phyloP scores from a whole-genome alignment of 2,329 filamentous ascomycete genomes.

The Aspergillus fructus region DNA sequence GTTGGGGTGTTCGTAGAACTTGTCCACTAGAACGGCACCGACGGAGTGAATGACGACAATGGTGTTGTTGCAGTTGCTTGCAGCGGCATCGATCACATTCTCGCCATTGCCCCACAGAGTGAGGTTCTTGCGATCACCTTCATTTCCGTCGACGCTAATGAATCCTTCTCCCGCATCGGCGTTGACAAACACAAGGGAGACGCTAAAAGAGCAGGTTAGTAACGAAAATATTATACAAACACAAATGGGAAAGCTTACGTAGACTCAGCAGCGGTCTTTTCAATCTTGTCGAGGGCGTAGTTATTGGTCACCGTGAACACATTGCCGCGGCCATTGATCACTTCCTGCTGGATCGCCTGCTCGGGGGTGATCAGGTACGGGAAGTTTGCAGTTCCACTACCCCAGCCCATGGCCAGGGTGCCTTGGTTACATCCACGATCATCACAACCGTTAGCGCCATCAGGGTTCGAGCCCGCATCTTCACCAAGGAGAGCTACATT shows the following conservation, averaged over 20 bases:
- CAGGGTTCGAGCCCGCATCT: slow-evolving; percentile 73
- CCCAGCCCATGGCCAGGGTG: slow-evolving; percentile 64
- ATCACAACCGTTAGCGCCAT: slow-evolving; percentile 74
- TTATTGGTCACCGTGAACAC: slow-evolving; percentile 62
- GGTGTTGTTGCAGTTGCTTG: slow-evolving; percentile 77
- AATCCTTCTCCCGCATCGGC: slow-evolving; percentile 83
- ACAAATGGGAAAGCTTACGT: slow-evolving; percentile 22
- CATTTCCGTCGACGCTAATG: slow-evolving; percentile 77
- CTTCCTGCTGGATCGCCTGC: slow-evolving; percentile 63
- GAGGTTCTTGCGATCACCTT: slow-evolving; percentile 87
- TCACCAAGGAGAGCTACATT: slow-evolving; percentile 77
- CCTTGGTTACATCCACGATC: slow-evolving; percentile 65
- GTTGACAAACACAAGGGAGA: slow-evolving; percentile 82
- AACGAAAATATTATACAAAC: background rate
- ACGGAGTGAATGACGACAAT: slow-evolving; percentile 87
- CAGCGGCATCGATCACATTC: slow-evolving; percentile 75
- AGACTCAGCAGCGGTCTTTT: slow-evolving; percentile 51
- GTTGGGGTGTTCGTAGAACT: slow-evolving; percentile 61
- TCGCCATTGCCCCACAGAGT: slow-evolving; percentile 86
- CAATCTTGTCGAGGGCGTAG: slow-evolving; percentile 54
- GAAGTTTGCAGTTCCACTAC: slow-evolving; percentile 60
- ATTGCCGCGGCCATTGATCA: slow-evolving; percentile 66
- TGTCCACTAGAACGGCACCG: slow-evolving; percentile 73
- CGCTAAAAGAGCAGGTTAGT: slow-evolving; percentile 23
- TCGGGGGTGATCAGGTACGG: slow-evolving; percentile 64